Conservation (phyloP, 2,329 filamentous ascomycete species). For the Cordyceps javanica region DNA sequence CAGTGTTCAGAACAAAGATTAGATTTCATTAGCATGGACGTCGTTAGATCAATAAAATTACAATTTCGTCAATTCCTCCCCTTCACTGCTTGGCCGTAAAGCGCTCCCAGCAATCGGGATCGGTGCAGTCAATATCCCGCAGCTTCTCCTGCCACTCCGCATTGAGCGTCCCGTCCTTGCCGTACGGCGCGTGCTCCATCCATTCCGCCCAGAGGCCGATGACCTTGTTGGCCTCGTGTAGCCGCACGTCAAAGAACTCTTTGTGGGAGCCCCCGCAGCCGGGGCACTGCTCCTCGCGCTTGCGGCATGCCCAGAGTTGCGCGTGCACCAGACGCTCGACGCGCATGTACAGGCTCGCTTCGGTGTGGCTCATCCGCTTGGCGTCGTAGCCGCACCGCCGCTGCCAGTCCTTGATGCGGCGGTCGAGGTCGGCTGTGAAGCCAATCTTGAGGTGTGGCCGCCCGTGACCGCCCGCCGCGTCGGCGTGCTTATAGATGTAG, state of each 20-base stretch:
- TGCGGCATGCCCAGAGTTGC: conserved; percentile 21
- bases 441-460: conserved; percentile 26
- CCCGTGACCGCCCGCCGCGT: conserved; percentile 10
- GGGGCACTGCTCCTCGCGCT: conserved; percentile 20
- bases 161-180: conserved; percentile 20
- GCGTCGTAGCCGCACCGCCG: conserved; percentile 21
- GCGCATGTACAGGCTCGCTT: conserved; percentile 19
- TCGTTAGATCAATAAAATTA: background rate
- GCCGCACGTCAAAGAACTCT: conserved; percentile 25
- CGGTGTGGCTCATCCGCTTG: conserved; percentile 13
- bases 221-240: conserved; percentile 12
- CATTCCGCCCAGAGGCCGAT: conserved; percentile 24
- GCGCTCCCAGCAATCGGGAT: conserved; percentile 22
- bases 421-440: conserved; percentile 16
- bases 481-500: conserved; percentile 22
- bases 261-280: conserved; percentile 19
- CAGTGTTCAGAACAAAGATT: background rate
- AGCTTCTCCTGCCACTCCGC: conserved; percentile 19
- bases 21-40: background rate
- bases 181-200: conserved; percentile 23
- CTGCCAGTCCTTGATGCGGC: conserved; percentile 21
- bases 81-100: conserved; percentile 15
- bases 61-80: background rate
- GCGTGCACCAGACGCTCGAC: conserved; percentile 26
- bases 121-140: conserved; percentile 19